Base-by-base conservation (phyloP, 495 filamentous ascomycete genomes). In the Viridothelium virens region DNA sequence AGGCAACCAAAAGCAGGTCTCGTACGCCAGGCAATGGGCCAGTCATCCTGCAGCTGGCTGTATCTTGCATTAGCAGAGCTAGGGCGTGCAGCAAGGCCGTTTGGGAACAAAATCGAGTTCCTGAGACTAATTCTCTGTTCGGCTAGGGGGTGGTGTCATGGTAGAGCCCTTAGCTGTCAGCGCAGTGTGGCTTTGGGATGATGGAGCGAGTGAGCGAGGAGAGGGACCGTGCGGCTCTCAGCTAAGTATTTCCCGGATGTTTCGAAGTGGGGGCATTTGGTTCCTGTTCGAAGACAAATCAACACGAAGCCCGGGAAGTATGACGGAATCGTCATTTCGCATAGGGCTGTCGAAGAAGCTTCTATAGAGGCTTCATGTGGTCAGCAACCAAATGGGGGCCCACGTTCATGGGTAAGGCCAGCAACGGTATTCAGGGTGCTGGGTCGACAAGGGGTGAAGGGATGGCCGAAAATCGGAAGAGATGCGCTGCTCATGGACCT, bases 31-130 rank as follows among this genome's bases (percentile, higher is more conserved):
- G 53, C 53, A 59, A 59, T 59, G 36, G 53, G 53, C 10, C 53
- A 31, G 53, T 59, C 53, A 59, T 59, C 53, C 53, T 36, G 31
- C 53, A 59, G 25, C 53, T 59, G 31, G 53, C 53, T 59, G 53
- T 4, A 59, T 59, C 53, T 59, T 59, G 53, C 53, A 59, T 59
- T 59, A 59, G 53, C 53, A 59, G 31, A 59, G 53, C 53, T 59
- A 7, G 53, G 53, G 53, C 53, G 53, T 59, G 53, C 53, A 59
- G 25, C 53, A 36, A 59, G 53, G 53, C 31, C 53, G 53, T 59
- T 59, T 59, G 33, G 53, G 53, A 59, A 34, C 31, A 33, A 59
- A 59, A 18, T 36, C 11, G 53, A 59, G 53, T 59, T 59, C 53
- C 53, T 59, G 53, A 31, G 36, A 18, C 53, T 59, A 59, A 25